Evolutionary conservation across 495 filamentous ascomycete species (phyloP).

Genomic region (Aspergillus sclerotioniger): DNA sequence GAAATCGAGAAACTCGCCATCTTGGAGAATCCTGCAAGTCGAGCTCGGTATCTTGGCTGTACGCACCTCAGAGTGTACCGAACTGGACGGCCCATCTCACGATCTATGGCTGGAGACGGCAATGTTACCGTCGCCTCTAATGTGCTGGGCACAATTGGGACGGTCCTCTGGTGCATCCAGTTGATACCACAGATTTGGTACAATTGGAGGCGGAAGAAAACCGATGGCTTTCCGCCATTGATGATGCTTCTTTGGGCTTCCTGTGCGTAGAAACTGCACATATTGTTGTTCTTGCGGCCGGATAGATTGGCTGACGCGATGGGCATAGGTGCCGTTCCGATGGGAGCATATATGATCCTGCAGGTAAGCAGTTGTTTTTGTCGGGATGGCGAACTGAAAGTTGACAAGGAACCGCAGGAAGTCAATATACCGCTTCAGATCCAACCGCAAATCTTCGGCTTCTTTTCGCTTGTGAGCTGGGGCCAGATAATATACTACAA

Average conservation of each 20-base stretch:
- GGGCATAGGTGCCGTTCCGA: constrained; percentile 45
- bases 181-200: constrained; percentile 64
- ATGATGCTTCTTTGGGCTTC: constrained; percentile 79
- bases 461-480: constrained; percentile 64
- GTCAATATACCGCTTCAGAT: constrained; percentile 76
- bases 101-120: constrained; percentile 24
- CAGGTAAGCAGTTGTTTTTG: constrained; percentile 36
- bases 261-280: constrained; percentile 40
- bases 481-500: constrained; percentile 63
- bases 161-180: constrained; percentile 55
- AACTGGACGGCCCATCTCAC: neutral
- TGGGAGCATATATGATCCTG: constrained; percentile 53
- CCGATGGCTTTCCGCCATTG: constrained; percentile 64
- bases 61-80: neutral
- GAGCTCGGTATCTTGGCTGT: too few species aligned
- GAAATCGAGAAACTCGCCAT: too few species aligned
- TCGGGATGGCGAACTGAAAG: too few species aligned
- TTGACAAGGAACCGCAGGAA: constrained; percentile 35
- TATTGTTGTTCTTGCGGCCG: neutral
- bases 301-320: neutral
- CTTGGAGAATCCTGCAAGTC: neutral
- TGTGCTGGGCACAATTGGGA: constrained; percentile 55
- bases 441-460: constrained; percentile 69
- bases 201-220: constrained; percentile 67
- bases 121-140: constrained; percentile 49